Percentiles rank a stretch among this genome's conserved stretches.
Conservation (phyloP, 1,284 basidiomycete species). For the Cutaneotrichosporon spelunceum region DNA sequence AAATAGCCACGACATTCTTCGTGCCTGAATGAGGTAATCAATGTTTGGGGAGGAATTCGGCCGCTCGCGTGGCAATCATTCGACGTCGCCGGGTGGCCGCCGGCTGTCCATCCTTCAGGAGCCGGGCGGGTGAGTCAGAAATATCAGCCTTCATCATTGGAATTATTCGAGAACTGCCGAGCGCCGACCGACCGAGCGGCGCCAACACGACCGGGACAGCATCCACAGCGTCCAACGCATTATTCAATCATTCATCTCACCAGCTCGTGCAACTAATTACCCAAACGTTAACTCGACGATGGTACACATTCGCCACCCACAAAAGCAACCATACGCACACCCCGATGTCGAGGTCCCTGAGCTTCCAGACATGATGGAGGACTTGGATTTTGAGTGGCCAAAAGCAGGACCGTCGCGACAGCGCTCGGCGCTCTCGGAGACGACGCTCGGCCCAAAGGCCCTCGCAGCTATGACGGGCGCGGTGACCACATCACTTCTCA, state of each 20-base stretch:
- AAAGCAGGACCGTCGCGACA: constrained; percentile 34
- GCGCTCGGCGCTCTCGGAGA: constrained; percentile 18
- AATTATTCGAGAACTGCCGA: not conserved
- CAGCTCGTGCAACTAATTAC: not conserved
- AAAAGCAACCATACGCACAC: not conserved
- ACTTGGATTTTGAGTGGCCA: constrained; percentile 36
- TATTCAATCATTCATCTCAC: not conserved
- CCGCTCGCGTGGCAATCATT: not conserved
- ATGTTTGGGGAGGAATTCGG: too few species aligned
- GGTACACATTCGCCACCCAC: not conserved
- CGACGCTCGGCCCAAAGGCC: constrained; percentile 46
- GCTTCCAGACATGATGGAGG: constrained; percentile 15
- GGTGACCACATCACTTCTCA: constrained; percentile 46
- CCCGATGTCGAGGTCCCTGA: constrained; percentile 16
- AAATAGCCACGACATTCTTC: not conserved
- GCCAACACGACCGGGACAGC: not conserved
- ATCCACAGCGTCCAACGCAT: not conserved
- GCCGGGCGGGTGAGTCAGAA: too few species aligned
- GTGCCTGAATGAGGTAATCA: not conserved
- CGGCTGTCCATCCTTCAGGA: too few species aligned
- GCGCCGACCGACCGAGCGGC: not conserved
- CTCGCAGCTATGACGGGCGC: constrained; percentile 52
- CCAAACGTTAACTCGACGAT: not conserved
- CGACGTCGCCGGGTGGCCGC: too few species aligned
- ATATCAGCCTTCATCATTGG: not conserved